phyloP scores from a whole-genome alignment of 768 basidiomycete species.

The Lactarius hengduanensis region DNA sequence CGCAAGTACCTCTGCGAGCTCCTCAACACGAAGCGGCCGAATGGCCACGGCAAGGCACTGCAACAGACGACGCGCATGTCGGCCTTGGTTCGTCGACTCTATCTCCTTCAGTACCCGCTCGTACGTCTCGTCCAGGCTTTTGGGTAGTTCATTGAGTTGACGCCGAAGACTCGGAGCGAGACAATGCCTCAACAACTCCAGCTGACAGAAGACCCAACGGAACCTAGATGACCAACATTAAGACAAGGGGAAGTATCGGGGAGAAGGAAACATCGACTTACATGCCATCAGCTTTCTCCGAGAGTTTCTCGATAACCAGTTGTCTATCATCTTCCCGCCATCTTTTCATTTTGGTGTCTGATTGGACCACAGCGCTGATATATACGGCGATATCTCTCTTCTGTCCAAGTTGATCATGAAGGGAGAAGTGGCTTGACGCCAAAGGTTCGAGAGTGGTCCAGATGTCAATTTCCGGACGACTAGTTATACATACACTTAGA shows the following conservation, averaged over 20 bases:
- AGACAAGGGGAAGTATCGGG: neutral
- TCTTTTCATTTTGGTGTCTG: neutral
- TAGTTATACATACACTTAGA: neutral
- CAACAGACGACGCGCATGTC: neutral
- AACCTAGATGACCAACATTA: neutral
- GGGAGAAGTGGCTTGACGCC: neutral
- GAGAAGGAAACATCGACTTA: neutral
- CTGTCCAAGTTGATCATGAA: neutral
- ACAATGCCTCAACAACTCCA: neutral
- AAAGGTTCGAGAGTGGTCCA: neutral
- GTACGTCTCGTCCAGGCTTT: neutral
- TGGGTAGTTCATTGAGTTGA: neutral
- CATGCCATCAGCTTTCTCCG: neutral
- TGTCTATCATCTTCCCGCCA: neutral
- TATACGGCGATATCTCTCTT: neutral
- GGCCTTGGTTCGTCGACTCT: neutral
- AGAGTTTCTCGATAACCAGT: neutral
- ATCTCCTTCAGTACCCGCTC: neutral
- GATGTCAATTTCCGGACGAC: neutral
- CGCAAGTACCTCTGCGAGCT: too few species aligned
- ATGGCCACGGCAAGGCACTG: too few species aligned
- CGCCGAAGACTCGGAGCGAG: neutral
- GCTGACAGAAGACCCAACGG: neutral
- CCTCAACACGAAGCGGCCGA: too few species aligned
- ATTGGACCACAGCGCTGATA: neutral